These are phyloP conservation scores for Plasmopara muralis DNA, from an alignment of 352 stramenopile genomes.

Conservation along the genomic window DNA sequence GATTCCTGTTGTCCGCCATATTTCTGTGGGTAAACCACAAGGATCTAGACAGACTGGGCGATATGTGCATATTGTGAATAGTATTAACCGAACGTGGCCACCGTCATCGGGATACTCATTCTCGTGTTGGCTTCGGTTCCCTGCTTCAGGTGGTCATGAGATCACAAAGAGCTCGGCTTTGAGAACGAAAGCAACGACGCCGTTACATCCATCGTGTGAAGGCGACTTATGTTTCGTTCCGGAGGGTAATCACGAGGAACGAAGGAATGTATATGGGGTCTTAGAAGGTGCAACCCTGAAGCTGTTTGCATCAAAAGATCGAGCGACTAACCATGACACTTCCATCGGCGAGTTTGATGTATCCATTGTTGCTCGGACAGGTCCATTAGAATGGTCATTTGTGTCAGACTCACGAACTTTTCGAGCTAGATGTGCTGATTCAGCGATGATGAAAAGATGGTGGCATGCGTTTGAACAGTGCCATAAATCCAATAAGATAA, in stretches of 20 bases:
- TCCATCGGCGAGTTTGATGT: slow-evolving; percentile 37
- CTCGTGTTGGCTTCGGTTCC: slow-evolving; percentile 66
- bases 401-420: slow-evolving; percentile 38
- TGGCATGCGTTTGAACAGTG: slow-evolving; percentile 49
- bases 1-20: slow-evolving; percentile 40
- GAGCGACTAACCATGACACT: slow-evolving; percentile 27
- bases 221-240: slow-evolving; percentile 36
- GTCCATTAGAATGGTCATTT: slow-evolving; percentile 39
- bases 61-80: slow-evolving; percentile 65
- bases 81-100: slow-evolving; percentile 53
- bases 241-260: slow-evolving; percentile 31
- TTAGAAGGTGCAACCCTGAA: slow-evolving; percentile 52
- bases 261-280: slow-evolving; percentile 43
- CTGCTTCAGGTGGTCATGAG: slow-evolving; percentile 7
- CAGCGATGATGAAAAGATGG: slow-evolving; percentile 47
- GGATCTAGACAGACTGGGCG: slow-evolving; percentile 40
- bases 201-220: slow-evolving; percentile 53
- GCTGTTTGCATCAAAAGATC: slow-evolving; percentile 41
- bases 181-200: slow-evolving; percentile 3
- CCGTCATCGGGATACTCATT: slow-evolving; percentile 70
- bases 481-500: slow-evolving; percentile 21
- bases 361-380: slow-evolving; percentile 28
- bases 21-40: slow-evolving; percentile 48
- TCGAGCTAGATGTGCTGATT: slow-evolving; percentile 19
- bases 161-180: background rate